Conservation (phyloP, 2,329 filamentous ascomycete species). For the Hypomyces rosellus region DNA sequence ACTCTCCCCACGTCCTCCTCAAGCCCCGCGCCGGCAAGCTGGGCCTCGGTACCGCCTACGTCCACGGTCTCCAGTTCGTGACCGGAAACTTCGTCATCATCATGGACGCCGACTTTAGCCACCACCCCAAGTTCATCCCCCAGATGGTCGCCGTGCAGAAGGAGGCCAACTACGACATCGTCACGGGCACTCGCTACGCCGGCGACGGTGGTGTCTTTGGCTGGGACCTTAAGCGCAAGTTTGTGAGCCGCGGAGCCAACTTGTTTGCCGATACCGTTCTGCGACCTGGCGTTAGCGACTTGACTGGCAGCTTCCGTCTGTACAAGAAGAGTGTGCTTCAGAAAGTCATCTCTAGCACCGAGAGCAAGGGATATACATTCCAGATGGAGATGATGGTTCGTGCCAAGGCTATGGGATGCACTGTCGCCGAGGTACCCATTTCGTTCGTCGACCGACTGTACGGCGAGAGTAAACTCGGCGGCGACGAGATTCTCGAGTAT, state of each 20-base stretch:
- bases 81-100: slow-evolving; percentile 97
- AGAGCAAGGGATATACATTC: slow-evolving; percentile 97
- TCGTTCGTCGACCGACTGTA: slow-evolving; percentile 93
- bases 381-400: slow-evolving; percentile 99
- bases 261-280: slow-evolving; percentile 93
- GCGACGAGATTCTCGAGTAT: slow-evolving; percentile 94
- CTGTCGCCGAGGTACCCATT: slow-evolving; percentile 92
- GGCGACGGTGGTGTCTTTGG: slow-evolving; percentile 85
- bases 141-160: slow-evolving; percentile 83
- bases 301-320: slow-evolving; percentile 89
- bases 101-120: slow-evolving; percentile 99
- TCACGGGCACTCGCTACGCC: slow-evolving; percentile 92
- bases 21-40: slow-evolving; percentile 90
- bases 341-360: slow-evolving; percentile 82
- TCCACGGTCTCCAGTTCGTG: slow-evolving; percentile 84
- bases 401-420: slow-evolving; percentile 91
- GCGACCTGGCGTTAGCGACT: slow-evolving; percentile 85
- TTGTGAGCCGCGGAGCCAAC: slow-evolving; percentile 83
- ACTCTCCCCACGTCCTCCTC: slow-evolving; percentile 72
- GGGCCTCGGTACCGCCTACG: slow-evolving; percentile 93
- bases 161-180: slow-evolving; percentile 80
- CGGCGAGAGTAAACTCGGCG: slow-evolving; percentile 90
- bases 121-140: slow-evolving; percentile 98
- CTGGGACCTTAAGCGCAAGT: slow-evolving; percentile 89
- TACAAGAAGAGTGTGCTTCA: slow-evolving; percentile 89